Evolutionary conservation across 306 rosid genomes (phyloP).

Genomic region (Quercus ilex): DNA sequence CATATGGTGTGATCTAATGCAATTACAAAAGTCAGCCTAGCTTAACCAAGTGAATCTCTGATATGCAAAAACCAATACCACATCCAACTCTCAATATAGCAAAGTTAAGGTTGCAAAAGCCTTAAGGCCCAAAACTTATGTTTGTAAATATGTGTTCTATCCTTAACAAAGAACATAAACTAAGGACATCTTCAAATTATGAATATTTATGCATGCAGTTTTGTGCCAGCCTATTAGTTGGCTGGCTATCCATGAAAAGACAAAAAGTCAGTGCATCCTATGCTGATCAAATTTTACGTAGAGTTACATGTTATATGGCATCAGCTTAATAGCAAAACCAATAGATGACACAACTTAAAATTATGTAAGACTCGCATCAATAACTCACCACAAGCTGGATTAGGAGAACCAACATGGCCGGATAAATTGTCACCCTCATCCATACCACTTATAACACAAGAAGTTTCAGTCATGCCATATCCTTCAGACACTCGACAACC

Average conservation of each 20-base stretch:
- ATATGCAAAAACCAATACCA: neutral
- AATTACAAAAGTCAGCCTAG: neutral
- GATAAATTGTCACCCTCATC: constrained; percentile 56
- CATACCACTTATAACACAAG: constrained; percentile 76
- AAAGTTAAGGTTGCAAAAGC: neutral
- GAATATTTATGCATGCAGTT: neutral
- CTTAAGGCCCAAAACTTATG: neutral
- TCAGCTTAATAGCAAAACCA: neutral
- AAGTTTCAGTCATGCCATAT: constrained; percentile 97
- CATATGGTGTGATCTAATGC: neutral
- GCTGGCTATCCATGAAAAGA: too few relatives aligned
- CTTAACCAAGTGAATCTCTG: neutral
- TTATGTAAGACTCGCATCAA: constrained; percentile 12
- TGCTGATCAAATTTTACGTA: too few relatives aligned
- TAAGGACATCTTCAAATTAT: neutral
- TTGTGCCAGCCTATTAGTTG: neutral
- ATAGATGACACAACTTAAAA: neutral
- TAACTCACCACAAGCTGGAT: constrained; percentile 90
- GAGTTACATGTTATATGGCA: too few relatives aligned
- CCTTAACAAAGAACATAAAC: neutral
- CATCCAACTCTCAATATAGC: neutral
- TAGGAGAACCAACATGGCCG: constrained; percentile 97
- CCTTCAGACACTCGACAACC: constrained; percentile 82
- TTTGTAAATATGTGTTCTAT: neutral
- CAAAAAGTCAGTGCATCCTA: too few relatives aligned